phyloP scores from a whole-genome alignment of 2,329 filamentous ascomycete species.

The Aspergillus awamori region DNA sequence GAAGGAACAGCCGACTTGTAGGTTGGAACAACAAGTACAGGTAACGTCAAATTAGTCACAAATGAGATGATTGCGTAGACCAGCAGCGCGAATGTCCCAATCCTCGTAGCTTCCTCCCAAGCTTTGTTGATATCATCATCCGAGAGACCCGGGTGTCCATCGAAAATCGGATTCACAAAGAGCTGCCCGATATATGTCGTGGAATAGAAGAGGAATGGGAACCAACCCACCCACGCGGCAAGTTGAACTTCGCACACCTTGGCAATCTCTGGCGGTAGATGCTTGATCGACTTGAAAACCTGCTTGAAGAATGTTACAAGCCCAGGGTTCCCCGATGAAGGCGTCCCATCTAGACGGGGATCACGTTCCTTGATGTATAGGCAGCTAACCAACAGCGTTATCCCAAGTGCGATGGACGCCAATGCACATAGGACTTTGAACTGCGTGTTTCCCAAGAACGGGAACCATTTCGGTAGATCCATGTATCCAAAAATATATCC shows the following conservation, averaged over 20 bases:
- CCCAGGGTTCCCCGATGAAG: slow-evolving; percentile 63
- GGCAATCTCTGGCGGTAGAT: slow-evolving; percentile 78
- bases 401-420: slow-evolving; percentile 71
- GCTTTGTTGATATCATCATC: slow-evolving; percentile 73
- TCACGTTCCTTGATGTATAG: slow-evolving; percentile 74
- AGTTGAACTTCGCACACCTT: slow-evolving; percentile 82
- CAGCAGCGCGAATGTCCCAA: slow-evolving; percentile 86
- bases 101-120: slow-evolving; percentile 82
- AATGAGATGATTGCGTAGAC: slow-evolving; percentile 87
- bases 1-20: slow-evolving; percentile 51
- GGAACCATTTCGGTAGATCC: slow-evolving; percentile 72
- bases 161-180: slow-evolving; percentile 81
- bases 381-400: slow-evolving; percentile 73
- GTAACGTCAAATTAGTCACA: slow-evolving; percentile 76
- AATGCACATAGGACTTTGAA: slow-evolving; percentile 92
- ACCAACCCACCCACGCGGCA: slow-evolving; percentile 93
- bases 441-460: slow-evolving; percentile 82
- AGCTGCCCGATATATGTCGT: slow-evolving; percentile 93
- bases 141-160: slow-evolving; percentile 75
- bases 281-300: slow-evolving; percentile 74
- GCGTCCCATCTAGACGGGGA: slow-evolving; percentile 70
- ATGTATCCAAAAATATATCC: slow-evolving; percentile 87
- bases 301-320: slow-evolving; percentile 77
- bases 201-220: slow-evolving; percentile 92
- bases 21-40: slow-evolving; percentile 81